Evolutionary conservation across 768 basidiomycete genomes (phyloP), one percentile per base, ranked within the genome.

Genomic region (Lentinula detonsa): DNA sequence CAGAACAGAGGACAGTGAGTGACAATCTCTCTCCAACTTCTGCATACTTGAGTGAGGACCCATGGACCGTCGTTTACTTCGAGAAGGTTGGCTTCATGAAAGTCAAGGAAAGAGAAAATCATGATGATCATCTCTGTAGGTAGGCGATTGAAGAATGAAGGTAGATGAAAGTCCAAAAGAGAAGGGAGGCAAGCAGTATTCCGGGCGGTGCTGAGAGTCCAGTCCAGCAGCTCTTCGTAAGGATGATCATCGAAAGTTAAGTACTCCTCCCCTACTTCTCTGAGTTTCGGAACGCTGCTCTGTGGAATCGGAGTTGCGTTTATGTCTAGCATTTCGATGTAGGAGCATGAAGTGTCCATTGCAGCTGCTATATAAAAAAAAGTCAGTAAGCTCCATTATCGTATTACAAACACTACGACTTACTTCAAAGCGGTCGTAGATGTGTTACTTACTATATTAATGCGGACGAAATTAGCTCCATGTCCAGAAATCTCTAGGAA

Each of bases 21-120:
- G 40, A 57, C 43, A 10, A 61, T 57, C 5, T 18, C 33, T 28
- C 54, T 21, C 54, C 53, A 61, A 28, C 55, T 21, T 13, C 35
- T 61, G 46, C 54, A 61, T 9, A 61, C 61, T 37, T 49, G 43
- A 46, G 43, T 45, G 7, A 61, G 61, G n/a, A n/a, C 23, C 61
- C 61, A 61, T 6, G 54, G 40, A 50, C 61, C 61, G 6, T 45
- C 33, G 45, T 55, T 45, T 10, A 34, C 5, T 16, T 61, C 28
- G 7, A 61, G 45, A 37, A 48, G 31, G 42, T 57, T 55, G 5
- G 49, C 42, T 3, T 34, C 33, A 15, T 34, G 18, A 15, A 48
- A 11, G n/a, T 46, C 49, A 16, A 56, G 31, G 35, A 45, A 48
- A 43, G 34, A 45, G 45, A 57, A 46, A 21, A 61, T 46, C 34